Evolutionary conservation across 2,329 filamentous ascomycete genomes (phyloP).

Genomic region (Trichoderma endophyticum): DNA sequence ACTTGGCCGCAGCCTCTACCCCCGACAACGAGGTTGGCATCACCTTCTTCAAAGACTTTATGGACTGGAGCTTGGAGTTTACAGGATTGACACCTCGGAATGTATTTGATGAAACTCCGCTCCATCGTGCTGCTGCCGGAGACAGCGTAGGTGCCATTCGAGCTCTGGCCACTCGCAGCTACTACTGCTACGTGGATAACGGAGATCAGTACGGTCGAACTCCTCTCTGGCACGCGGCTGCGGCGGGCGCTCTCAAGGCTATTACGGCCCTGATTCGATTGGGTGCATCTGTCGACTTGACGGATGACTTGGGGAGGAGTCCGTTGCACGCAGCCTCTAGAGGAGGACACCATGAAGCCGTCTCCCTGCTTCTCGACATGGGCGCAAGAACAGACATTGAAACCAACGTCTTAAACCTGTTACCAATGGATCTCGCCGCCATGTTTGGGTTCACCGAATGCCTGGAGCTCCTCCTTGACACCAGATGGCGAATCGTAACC

Average conservation of each 20-base stretch:
- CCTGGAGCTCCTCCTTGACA: not conserved
- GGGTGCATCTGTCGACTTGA: not conserved
- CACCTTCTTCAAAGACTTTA: not conserved
- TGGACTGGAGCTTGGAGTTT: not conserved
- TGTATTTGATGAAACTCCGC: conserved; percentile 14
- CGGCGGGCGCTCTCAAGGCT: not conserved
- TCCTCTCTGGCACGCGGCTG: conserved; percentile 14
- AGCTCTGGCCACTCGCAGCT: not conserved
- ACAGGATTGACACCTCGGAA: not conserved
- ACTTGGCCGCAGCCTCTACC: conserved; percentile 11
- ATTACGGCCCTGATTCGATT: not conserved
- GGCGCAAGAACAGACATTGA: not conserved
- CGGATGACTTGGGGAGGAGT: conserved; percentile 11
- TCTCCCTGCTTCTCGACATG: not conserved
- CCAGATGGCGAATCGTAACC: not conserved
- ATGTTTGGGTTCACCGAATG: conserved; percentile 13
- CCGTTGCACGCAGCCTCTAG: conserved; percentile 13
- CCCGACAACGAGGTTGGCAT: not conserved
- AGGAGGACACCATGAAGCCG: conserved; percentile 8
- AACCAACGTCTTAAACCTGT: not conserved
- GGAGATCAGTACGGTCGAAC: conserved; percentile 9
- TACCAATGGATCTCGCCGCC: conserved; percentile 15
- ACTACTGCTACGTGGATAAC: not conserved
- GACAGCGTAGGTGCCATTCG: not conserved
- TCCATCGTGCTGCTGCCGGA: conserved; percentile 8